These are phyloP conservation scores for Pseudogymnoascus sp. DNA, from an alignment of 2,329 filamentous ascomycete genomes.

Conservation along the genomic window DNA sequence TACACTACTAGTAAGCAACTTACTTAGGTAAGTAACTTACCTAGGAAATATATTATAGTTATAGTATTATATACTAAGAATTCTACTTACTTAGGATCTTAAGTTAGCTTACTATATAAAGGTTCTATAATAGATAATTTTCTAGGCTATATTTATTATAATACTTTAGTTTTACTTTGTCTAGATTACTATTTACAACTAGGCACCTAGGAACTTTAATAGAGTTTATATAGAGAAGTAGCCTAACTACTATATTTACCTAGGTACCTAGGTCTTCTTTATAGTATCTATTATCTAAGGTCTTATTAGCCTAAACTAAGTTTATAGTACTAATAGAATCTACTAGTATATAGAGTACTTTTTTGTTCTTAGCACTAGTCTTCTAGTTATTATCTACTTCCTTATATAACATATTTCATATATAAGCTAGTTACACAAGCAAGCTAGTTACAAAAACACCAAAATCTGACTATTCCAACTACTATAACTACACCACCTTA, in stretches of 20 bases:
- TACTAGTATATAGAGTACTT: conserved; percentile 62
- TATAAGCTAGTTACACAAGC: too few species aligned
- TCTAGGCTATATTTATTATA: conserved; percentile 56
- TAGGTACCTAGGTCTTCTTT: conserved; percentile 47
- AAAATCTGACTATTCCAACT: too few species aligned
- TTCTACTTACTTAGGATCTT: conserved; percentile 41
- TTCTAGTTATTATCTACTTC: conserved; percentile 54
- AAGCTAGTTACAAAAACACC: too few species aligned
- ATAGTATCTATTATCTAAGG: conserved; percentile 67
- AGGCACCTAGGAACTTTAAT: conserved; percentile 52
- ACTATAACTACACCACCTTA: too few species aligned
- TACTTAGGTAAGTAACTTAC: too few species aligned
- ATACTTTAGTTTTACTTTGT: conserved; percentile 59
- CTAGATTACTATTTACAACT: conserved; percentile 56
- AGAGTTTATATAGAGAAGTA: conserved; percentile 52
- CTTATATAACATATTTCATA: too few species aligned
- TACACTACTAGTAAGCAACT: too few species aligned
- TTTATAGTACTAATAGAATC: conserved; percentile 56
- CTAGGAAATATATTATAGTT: too few species aligned
- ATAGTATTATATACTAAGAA: conserved; percentile 40
- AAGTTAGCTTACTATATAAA: conserved; percentile 49
- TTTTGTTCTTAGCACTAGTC: conserved; percentile 57
- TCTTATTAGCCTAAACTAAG: conserved; percentile 60
- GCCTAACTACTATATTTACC: conserved; percentile 48
- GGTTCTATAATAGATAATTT: conserved; percentile 56